phyloP scores from a whole-genome alignment of 2,329 filamentous ascomycete species.

The Ophiostoma australiae region DNA sequence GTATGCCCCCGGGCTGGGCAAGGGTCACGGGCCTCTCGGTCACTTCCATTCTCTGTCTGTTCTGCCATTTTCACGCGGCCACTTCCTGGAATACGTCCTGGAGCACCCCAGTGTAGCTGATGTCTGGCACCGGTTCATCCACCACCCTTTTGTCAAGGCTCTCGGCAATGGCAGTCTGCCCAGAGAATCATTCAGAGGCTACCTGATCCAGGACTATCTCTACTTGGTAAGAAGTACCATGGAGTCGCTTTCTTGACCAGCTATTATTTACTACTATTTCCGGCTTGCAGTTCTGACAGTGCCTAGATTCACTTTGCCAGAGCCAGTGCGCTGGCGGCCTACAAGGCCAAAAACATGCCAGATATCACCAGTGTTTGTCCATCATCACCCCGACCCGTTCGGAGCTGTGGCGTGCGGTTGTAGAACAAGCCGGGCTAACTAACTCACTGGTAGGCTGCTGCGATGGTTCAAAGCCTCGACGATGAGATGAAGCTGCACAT shows the following conservation, averaged over 20 bases:
- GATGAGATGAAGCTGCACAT: constrained; percentile 78
- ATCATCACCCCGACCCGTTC: too few species aligned
- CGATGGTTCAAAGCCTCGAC: constrained; percentile 71
- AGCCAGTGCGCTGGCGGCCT: constrained; percentile 77
- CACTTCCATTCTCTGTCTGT: constrained; percentile 69
- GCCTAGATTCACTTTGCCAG: constrained; percentile 77
- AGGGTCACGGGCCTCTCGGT: constrained; percentile 67
- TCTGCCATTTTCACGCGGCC: constrained; percentile 64
- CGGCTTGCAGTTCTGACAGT: neutral
- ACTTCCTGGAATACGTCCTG: constrained; percentile 79
- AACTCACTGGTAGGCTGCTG: constrained; percentile 32
- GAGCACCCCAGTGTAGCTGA: constrained; percentile 66
- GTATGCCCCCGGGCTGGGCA: constrained; percentile 57
- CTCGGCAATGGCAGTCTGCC: constrained; percentile 73
- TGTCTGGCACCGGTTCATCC: constrained; percentile 69
- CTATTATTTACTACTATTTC: too few species aligned
- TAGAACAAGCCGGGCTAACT: neutral
- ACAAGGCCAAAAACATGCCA: constrained; percentile 70
- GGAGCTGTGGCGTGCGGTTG: too few species aligned
- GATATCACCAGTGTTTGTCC: constrained; percentile 63
- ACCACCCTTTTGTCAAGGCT: constrained; percentile 76
- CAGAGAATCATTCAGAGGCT: constrained; percentile 74
- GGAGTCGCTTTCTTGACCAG: neutral
- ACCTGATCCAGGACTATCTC: constrained; percentile 87
- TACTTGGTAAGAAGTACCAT: constrained; percentile 60